Percentiles rank a stretch among this genome's conserved stretches.
phyloP scores from a whole-genome alignment of 2,329 filamentous ascomycete species.

The Didymella lethalis region DNA sequence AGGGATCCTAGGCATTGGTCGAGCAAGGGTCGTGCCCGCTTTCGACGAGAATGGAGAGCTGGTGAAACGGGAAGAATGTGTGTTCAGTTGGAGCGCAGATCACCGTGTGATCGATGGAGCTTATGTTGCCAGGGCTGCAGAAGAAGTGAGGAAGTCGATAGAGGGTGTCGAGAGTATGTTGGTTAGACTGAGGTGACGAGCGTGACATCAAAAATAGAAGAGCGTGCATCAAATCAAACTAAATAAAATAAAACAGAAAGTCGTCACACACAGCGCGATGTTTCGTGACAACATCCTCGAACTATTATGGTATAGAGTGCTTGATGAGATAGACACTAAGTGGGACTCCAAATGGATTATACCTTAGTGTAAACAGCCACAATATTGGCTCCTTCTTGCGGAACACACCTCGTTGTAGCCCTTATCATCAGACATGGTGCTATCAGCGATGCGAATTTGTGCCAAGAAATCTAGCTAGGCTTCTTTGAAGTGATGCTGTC shows the following conservation, averaged over 20 bases:
- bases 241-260: too few species aligned
- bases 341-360: background rate
- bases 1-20: slow-evolving; percentile 88
- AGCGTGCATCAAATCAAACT: too few species aligned
- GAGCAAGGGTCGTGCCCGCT: slow-evolving; percentile 79
- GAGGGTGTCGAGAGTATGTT: slow-evolving; percentile 90
- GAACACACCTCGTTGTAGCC: background rate
- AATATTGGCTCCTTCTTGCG: background rate
- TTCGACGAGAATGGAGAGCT: slow-evolving; percentile 69
- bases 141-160: slow-evolving; percentile 77
- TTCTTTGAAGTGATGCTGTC: background rate
- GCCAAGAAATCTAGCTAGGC: background rate
- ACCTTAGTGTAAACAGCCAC: background rate
- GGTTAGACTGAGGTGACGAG: slow-evolving; percentile 60
- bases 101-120: slow-evolving; percentile 94
- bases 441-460: background rate
- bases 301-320: background rate
- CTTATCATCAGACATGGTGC: background rate
- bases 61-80: slow-evolving; percentile 79
- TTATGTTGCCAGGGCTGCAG: slow-evolving; percentile 89
- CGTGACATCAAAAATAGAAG: background rate
- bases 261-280: too few species aligned
- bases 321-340: background rate
- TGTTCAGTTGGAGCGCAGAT: slow-evolving; percentile 96
- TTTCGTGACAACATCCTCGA: background rate